These are phyloP conservation scores for Mytilinidion resinicola DNA, from an alignment of 495 filamentous ascomycete species.

Conservation along the genomic window DNA sequence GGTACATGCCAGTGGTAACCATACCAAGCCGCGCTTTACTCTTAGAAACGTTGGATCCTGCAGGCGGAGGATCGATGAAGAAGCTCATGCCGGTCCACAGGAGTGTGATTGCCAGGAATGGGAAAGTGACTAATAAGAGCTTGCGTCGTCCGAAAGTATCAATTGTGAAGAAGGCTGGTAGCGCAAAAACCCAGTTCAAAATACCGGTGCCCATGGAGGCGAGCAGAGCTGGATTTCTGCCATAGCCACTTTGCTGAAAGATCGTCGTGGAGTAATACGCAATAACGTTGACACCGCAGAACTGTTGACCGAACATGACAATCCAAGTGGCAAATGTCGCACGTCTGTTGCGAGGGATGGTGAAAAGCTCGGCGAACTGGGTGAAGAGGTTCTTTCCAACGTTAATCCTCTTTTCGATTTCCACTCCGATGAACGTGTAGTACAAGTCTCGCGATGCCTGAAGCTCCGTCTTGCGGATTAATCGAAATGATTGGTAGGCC, in stretches of 20 bases:
- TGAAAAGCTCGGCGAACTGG: conserved; percentile 57
- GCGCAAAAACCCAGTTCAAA: conserved; percentile 56
- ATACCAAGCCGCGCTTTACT: too few species aligned
- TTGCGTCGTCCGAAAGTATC: conserved; percentile 38
- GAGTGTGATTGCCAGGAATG: conserved; percentile 31
- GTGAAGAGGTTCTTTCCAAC: conserved; percentile 38
- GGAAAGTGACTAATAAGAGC: conserved; percentile 42
- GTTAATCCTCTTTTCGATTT: conserved; percentile 22
- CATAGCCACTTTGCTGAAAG: conserved; percentile 50
- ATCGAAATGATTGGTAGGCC: conserved; percentile 37
- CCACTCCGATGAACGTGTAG: conserved; percentile 41
- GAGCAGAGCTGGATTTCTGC: conserved; percentile 41
- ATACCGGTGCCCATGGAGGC: conserved; percentile 56
- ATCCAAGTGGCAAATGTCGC: conserved; percentile 55
- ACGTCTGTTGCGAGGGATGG: conserved; percentile 58
- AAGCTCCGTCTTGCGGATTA: conserved; percentile 42
- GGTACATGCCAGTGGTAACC: conserved; percentile 16
- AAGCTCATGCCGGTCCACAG: conserved; percentile 28
- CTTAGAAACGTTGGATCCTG: too few species aligned
- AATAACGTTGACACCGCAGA: conserved; percentile 43
- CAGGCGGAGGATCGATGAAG: conserved; percentile 1
- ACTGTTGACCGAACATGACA: conserved; percentile 63
- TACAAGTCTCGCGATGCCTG: conserved; percentile 50
- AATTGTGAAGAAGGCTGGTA: conserved; percentile 59
- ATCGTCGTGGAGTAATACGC: conserved; percentile 50